Percentiles rank a stretch among this genome's conserved stretches.
phyloP scores from a whole-genome alignment of 2,329 filamentous ascomycete species.

The Exophiala alcalophila region DNA sequence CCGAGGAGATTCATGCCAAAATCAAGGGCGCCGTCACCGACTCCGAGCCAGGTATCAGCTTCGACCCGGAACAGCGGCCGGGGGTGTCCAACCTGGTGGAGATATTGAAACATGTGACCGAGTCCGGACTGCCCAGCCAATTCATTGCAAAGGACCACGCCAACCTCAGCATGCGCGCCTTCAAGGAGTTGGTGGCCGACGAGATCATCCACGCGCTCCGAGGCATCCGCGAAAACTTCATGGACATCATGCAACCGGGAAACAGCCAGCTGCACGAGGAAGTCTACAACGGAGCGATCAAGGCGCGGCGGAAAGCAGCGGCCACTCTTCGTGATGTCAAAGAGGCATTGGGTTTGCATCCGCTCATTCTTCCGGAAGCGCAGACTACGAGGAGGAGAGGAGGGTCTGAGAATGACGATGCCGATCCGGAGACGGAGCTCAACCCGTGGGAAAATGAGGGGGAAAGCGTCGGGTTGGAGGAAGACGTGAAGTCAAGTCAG shows the following conservation, averaged over 20 bases:
- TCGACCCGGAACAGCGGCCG: conserved; percentile 66
- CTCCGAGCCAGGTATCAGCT: conserved; percentile 63
- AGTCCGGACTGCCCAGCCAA: conserved; percentile 38
- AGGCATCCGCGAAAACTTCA: conserved; percentile 24
- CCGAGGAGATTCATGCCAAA: conserved; percentile 64
- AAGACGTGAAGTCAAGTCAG: too few relatives aligned
- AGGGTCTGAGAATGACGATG: not conserved
- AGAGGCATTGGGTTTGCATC: conserved; percentile 12
- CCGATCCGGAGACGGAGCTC: conserved; percentile 4
- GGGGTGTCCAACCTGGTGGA: conserved; percentile 86
- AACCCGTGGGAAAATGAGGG: not conserved
- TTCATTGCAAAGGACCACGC: conserved; percentile 49
- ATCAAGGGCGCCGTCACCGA: conserved; percentile 76
- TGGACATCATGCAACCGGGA: conserved; percentile 17
- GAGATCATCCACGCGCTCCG: conserved; percentile 53
- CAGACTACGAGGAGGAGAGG: conserved; percentile 5
- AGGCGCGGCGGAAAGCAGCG: conserved; percentile 17
- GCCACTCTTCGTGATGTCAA: conserved; percentile 19
- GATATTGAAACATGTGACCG: conserved; percentile 69
- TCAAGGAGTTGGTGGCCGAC: conserved; percentile 65
- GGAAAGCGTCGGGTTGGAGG: not conserved
- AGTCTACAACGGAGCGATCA: conserved; percentile 14
- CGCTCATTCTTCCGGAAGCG: conserved; percentile 3
- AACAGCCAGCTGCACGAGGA: conserved; percentile 17
- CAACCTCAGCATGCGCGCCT: conserved; percentile 49